These are phyloP conservation scores for Aspergillus sp. DNA, from an alignment of 2,329 filamentous ascomycete genomes.

Conservation along the genomic window DNA sequence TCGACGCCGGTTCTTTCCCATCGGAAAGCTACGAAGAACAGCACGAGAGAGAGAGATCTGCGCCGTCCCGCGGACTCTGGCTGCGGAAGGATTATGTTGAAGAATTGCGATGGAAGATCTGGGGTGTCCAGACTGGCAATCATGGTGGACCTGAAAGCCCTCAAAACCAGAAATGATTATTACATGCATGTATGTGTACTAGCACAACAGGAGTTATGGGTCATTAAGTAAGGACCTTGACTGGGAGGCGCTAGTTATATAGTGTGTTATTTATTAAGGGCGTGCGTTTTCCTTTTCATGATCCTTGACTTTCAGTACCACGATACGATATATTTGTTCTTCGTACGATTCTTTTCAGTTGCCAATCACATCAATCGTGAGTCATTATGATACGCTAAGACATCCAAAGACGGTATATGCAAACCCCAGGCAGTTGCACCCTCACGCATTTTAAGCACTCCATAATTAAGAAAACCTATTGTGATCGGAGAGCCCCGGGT, in stretches of 20 bases:
- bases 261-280: neutral
- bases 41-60: slow-evolving; percentile 32
- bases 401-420: neutral
- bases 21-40: slow-evolving; percentile 33
- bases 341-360: neutral
- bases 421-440: neutral
- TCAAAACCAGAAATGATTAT: neutral
- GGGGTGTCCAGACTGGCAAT: slow-evolving; percentile 35
- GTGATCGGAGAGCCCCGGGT: slow-evolving; percentile 30
- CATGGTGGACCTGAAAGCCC: neutral
- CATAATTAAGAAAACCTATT: neutral
- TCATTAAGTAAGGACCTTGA: neutral
- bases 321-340: neutral
- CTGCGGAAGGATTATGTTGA: slow-evolving; percentile 41
- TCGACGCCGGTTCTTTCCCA: slow-evolving; percentile 43
- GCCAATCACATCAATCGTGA: neutral
- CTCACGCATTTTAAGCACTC: neutral
- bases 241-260: neutral
- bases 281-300: neutral
- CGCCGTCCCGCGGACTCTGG: slow-evolving; percentile 34
- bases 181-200: neutral
- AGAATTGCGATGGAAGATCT: slow-evolving; percentile 43
- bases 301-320: neutral
- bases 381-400: slow-evolving; percentile 1
- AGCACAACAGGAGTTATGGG: neutral